These are phyloP conservation scores for Pichia terricola DNA, from an alignment of 1,139 yeast species.

Conservation along the genomic window DNA sequence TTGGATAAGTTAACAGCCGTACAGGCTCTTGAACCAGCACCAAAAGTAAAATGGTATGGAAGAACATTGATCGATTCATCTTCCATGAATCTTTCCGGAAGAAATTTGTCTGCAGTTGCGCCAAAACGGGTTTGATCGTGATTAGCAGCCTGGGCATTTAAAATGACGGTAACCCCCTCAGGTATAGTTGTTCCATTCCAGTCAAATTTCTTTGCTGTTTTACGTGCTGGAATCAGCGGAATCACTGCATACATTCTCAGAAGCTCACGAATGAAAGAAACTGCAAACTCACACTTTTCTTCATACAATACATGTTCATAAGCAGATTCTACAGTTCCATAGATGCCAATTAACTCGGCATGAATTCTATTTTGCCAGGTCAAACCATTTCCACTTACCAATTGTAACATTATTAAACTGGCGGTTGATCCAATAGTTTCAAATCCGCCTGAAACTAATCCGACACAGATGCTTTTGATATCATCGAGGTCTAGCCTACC, in stretches of 20 bases:
- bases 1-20: constrained; percentile 18
- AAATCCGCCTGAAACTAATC: constrained; percentile 28
- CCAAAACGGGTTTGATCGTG: constrained; percentile 41
- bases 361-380: constrained; percentile 27
- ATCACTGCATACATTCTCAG: constrained; percentile 51
- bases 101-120: constrained; percentile 35
- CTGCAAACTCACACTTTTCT: constrained; percentile 35
- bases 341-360: constrained; percentile 25
- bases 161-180: constrained; percentile 38
- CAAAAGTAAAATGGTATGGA: constrained; percentile 18
- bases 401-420: constrained; percentile 13
- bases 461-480: constrained; percentile 34
- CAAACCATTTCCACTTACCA: constrained; percentile 9
- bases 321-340: constrained; percentile 31
- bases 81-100: constrained; percentile 48
- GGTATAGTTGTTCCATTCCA: constrained; percentile 39
- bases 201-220: constrained; percentile 37
- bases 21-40: constrained; percentile 19
- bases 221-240: constrained; percentile 54
- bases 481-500: constrained; percentile 15
- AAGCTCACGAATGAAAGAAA: constrained; percentile 50
- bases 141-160: constrained; percentile 61
- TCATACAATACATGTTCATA: constrained; percentile 36
- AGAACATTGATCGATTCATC: constrained; percentile 10
- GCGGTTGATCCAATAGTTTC: constrained; percentile 18